A percentile compares a stretch with the other conserved stretches of the same genome.
Evolutionary conservation across 305 asterid species (phyloP).

Genomic region (Coffea humblotiana): DNA sequence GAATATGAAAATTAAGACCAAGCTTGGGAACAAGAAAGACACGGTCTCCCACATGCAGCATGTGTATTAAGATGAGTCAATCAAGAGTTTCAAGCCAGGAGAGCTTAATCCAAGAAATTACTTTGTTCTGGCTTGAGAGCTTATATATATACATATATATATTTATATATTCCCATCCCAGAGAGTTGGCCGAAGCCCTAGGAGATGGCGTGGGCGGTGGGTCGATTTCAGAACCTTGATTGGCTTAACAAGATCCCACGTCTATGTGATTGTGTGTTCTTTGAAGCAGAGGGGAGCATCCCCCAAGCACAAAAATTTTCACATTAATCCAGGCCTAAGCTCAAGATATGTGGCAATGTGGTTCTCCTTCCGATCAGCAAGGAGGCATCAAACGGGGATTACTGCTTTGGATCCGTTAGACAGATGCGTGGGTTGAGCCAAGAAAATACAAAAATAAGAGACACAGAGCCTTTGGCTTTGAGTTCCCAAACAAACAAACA

Average conservation of each 20-base stretch:
- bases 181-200: slow-evolving; percentile 32
- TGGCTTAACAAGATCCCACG: slow-evolving; percentile 28
- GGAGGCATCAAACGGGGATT: slow-evolving; percentile 43
- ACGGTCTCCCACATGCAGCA: slow-evolving; percentile 77
- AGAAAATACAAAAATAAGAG: slow-evolving; percentile 9
- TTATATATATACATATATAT: no score
- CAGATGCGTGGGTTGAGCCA: slow-evolving; percentile 48
- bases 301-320: slow-evolving; percentile 31
- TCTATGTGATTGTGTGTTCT: slow-evolving; percentile 27
- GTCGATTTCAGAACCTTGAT: slow-evolving; percentile 11
- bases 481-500: slow-evolving; percentile 51
- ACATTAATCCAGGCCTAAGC: slow-evolving; percentile 32
- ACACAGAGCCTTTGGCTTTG: slow-evolving; percentile 22
- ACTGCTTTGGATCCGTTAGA: slow-evolving; percentile 52
- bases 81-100: slow-evolving; percentile 31
- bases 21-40: slow-evolving; percentile 24
- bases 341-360: slow-evolving; percentile 6
- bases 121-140: slow-evolving; percentile 34
- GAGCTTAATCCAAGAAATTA: slow-evolving; percentile 57
- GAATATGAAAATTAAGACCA: slow-evolving; percentile 27
- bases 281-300: slow-evolving; percentile 20
- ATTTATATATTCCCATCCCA: slow-evolving; percentile 12
- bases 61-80: slow-evolving; percentile 57
- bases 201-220: slow-evolving; percentile 35
- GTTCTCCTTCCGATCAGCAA: slow-evolving; percentile 21